These are phyloP conservation scores for Tylopilus orsonianus DNA, from an alignment of 1,284 basidiomycete species.

Conservation along the genomic window DNA sequence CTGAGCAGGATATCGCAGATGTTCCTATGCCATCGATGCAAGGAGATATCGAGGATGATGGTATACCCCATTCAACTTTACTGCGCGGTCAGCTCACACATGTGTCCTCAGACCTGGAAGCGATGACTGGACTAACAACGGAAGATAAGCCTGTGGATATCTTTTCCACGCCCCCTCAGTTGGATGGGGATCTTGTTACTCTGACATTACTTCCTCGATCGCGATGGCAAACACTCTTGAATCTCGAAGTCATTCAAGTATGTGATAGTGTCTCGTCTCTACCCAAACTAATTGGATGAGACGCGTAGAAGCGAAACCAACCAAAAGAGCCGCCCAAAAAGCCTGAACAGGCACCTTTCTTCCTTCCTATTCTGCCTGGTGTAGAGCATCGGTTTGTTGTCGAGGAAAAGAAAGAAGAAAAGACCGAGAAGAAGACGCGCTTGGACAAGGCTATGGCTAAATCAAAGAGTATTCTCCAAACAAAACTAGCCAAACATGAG, in stretches of 20 bases:
- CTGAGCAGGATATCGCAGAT: constrained; percentile 72
- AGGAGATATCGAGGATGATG: constrained; percentile 77
- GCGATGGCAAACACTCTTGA: constrained; percentile 94
- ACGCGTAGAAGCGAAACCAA: constrained; percentile 84
- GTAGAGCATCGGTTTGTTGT: constrained; percentile 79
- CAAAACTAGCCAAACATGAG: constrained; percentile 61
- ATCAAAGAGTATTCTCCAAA: constrained; percentile 74
- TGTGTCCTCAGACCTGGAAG: constrained; percentile 57
- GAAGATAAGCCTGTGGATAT: constrained; percentile 63
- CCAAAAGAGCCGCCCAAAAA: constrained; percentile 94
- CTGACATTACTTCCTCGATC: constrained; percentile 90
- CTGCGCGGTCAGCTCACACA: constrained; percentile 9
- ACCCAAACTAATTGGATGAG: not conserved
- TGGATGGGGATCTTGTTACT: constrained; percentile 86
- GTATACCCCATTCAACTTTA: constrained; percentile 32
- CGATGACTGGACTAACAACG: constrained; percentile 55
- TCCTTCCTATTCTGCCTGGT: constrained; percentile 88
- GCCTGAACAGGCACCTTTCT: constrained; percentile 96
- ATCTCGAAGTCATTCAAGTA: constrained; percentile 93
- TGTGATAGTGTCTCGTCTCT: constrained; percentile 18
- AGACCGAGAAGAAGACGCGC: constrained; percentile 48
- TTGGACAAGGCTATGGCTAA: constrained; percentile 55
- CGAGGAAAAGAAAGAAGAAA: constrained; percentile 42
- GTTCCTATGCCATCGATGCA: constrained; percentile 82
- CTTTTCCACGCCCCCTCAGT: constrained; percentile 82